phyloP scores from a whole-genome alignment of 257 asterid species.

The Cynanchum wilfordii region DNA sequence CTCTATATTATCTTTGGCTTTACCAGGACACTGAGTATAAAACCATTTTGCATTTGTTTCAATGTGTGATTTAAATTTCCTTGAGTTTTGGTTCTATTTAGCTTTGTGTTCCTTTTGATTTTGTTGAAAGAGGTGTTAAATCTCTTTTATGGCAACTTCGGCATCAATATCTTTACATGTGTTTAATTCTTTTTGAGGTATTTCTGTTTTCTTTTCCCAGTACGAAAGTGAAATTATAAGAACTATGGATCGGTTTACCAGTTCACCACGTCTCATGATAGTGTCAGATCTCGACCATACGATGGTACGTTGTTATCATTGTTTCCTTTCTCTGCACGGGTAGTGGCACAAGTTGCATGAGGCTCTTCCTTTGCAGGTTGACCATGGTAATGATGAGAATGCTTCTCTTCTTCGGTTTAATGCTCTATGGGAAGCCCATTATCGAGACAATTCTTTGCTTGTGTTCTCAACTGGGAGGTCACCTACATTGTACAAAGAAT shows the following conservation, averaged over 20 bases:
- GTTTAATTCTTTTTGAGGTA: constrained; percentile 7
- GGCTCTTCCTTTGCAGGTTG: constrained; percentile 58
- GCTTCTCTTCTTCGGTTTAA: constrained; percentile 86
- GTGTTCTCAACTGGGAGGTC: constrained; percentile 99
- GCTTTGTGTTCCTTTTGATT: neutral
- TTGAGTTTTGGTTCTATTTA: neutral
- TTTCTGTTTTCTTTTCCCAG: constrained; percentile 30
- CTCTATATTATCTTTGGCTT: neutral
- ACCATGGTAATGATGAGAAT: constrained; percentile 77
- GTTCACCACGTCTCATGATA: constrained; percentile 77
- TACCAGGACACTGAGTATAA: neutral
- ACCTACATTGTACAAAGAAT: constrained; percentile 78
- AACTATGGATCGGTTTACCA: constrained; percentile 66
- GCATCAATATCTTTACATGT: neutral
- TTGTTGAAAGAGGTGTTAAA: neutral
- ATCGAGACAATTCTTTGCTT: constrained; percentile 77
- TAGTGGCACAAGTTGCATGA: constrained; percentile 18
- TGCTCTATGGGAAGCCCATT: constrained; percentile 92
- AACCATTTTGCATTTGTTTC: neutral
- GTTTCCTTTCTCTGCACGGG: neutral
- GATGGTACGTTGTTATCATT: constrained; percentile 60
- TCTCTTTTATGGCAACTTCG: neutral
- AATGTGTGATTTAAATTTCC: neutral
- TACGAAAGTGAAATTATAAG: constrained; percentile 25
- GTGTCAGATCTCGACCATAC: constrained; percentile 98